These are phyloP conservation scores for Austroboletus niveus DNA, from an alignment of 1,284 basidiomycete species.

Conservation along the genomic window DNA sequence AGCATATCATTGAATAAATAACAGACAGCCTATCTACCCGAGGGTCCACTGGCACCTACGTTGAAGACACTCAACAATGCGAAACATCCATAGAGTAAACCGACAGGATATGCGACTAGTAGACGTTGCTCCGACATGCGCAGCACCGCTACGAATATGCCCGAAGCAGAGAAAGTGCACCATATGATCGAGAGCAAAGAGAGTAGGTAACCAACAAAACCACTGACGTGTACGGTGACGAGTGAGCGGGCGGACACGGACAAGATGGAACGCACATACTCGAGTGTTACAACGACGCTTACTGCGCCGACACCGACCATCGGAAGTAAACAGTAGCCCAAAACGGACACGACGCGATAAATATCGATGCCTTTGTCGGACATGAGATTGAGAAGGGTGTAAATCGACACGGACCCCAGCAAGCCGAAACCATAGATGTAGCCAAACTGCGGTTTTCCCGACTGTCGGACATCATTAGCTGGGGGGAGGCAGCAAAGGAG, in stretches of 20 bases:
- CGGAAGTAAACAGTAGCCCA: slow-evolving; percentile 96
- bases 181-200: slow-evolving; percentile 82
- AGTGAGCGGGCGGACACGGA: slow-evolving; percentile 4
- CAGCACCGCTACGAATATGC: slow-evolving; percentile 91
- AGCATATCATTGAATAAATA: slow-evolving; percentile 11
- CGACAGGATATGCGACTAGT: slow-evolving; percentile 92
- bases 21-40: slow-evolving; percentile 27
- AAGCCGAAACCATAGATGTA: slow-evolving; percentile 99
- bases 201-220: slow-evolving; percentile 79
- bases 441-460: slow-evolving; percentile 97
- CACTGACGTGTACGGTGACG: slow-evolving; percentile 44
- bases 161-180: slow-evolving; percentile 94
- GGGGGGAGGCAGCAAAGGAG: not conserved
- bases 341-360: slow-evolving; percentile 92
- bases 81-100: slow-evolving; percentile 89
- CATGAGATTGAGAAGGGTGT: slow-evolving; percentile 97
- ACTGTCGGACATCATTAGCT: slow-evolving; percentile 47
- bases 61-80: slow-evolving; percentile 85
- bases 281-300: slow-evolving; percentile 84
- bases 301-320: slow-evolving; percentile 95
- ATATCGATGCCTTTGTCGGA: slow-evolving; percentile 94
- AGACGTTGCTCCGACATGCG: slow-evolving; percentile 92
- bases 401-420: slow-evolving; percentile 92
- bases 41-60: slow-evolving; percentile 38
- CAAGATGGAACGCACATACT: slow-evolving; percentile 56